phyloP scores from a whole-genome alignment of 805 yeast genomes.

The Saturnispora dispora region DNA sequence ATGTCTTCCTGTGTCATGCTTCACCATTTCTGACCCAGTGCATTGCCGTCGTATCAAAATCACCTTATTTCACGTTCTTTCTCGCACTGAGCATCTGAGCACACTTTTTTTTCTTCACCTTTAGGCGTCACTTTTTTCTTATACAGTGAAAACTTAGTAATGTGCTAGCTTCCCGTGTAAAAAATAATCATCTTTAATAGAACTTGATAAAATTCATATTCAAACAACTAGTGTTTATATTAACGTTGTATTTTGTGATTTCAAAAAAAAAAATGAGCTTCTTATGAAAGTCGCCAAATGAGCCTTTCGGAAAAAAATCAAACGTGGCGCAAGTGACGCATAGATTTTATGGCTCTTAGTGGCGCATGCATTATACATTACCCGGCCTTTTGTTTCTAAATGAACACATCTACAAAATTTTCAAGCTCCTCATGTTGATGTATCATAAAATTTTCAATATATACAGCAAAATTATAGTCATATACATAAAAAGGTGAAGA shows the following conservation, averaged over 20 bases:
- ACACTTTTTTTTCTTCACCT: neutral
- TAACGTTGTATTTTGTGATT: too few species aligned
- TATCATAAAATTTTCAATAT: neutral
- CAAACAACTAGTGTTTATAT: too few species aligned
- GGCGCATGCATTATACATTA: neutral
- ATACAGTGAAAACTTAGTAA: neutral
- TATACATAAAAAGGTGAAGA: neutral
- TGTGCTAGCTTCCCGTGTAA: too few species aligned
- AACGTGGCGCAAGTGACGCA: neutral
- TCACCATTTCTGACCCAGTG: neutral
- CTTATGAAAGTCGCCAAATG: neutral
- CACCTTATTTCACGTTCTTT: neutral
- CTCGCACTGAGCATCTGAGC: neutral
- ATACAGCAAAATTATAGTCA: neutral
- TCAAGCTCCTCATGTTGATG: constrained; percentile 1
- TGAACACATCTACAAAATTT: neutral
- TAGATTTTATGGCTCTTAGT: neutral
- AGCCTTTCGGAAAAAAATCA: neutral
- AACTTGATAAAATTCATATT: too few species aligned
- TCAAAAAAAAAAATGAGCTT: too few species aligned
- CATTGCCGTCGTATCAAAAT: neutral
- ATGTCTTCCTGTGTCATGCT: too few species aligned
- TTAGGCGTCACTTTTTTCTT: neutral
- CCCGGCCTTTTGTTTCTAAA: neutral
- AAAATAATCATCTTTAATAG: too few species aligned